phyloP scores from a whole-genome alignment of 768 basidiomycete species.

The Rickenella mellea region DNA sequence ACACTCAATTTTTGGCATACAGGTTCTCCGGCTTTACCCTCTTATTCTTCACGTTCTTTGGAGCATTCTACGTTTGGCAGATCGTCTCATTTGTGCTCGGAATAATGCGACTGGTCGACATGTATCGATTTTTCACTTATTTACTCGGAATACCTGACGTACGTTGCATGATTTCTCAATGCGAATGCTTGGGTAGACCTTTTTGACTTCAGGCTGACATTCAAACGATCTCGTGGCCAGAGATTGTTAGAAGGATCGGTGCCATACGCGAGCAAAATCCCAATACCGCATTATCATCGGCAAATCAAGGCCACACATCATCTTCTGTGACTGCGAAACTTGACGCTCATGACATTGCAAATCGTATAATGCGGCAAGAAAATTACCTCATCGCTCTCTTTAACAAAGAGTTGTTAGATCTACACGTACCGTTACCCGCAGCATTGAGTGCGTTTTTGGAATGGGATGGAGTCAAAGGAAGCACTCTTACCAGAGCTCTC shows the following conservation, averaged over 20 bases:
- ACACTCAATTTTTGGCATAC: slow-evolving; percentile 5
- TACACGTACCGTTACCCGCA: slow-evolving; percentile 71
- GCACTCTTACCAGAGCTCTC: slow-evolving; percentile 76
- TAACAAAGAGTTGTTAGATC: slow-evolving; percentile 91
- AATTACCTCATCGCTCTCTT: slow-evolving; percentile 98
- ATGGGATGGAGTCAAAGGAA: slow-evolving; percentile 57
- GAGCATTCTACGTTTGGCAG: slow-evolving; percentile 86
- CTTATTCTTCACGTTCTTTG: slow-evolving; percentile 77
- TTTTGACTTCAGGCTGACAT: slow-evolving; percentile 69
- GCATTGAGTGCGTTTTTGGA: slow-evolving; percentile 41
- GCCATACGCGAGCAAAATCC: slow-evolving; percentile 90
- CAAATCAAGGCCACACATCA: slow-evolving; percentile 36
- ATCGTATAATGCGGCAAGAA: slow-evolving; percentile 95
- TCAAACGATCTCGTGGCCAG: slow-evolving; percentile 94
- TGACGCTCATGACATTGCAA: slow-evolving; percentile 96
- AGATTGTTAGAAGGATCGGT: slow-evolving; percentile 84
- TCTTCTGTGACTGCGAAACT: slow-evolving; percentile 75
- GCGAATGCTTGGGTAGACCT: slow-evolving; percentile 9
- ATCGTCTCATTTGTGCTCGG: slow-evolving; percentile 70
- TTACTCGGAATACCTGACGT: slow-evolving; percentile 93
- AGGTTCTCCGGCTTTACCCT: slow-evolving; percentile 82
- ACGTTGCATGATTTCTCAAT: slow-evolving; percentile 14
- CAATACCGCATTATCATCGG: slow-evolving; percentile 75
- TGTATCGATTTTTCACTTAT: slow-evolving; percentile 95
- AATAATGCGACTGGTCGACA: slow-evolving; percentile 73